Evolutionary conservation across 129 eudicot species (phyloP).

Genomic region (Escallonia rubra): DNA sequence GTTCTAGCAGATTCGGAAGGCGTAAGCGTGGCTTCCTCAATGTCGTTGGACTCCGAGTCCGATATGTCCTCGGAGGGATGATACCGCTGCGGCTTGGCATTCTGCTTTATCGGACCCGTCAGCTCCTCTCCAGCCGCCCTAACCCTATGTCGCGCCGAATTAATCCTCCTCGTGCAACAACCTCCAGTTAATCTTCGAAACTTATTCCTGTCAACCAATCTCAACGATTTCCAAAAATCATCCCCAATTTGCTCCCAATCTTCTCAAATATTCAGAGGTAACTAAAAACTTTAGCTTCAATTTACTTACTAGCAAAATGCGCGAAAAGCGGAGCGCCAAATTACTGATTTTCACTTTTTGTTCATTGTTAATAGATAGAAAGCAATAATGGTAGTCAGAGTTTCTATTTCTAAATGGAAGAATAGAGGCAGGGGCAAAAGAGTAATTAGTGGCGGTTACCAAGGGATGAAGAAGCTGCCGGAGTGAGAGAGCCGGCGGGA

Average conservation of each 20-base stretch:
- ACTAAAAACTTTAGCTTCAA: not conserved
- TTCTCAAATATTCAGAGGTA: not conserved
- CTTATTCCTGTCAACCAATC: constrained; percentile 42
- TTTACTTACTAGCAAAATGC: constrained; percentile 7
- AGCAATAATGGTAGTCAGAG: too few species aligned
- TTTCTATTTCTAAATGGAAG: too few species aligned
- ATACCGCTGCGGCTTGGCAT: constrained; percentile 69
- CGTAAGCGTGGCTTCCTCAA: constrained; percentile 61
- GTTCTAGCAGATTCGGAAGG: constrained; percentile 87
- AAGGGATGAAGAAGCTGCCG: constrained; percentile 36
- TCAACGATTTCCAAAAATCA: constrained; percentile 8
- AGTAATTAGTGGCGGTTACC: constrained; percentile 24
- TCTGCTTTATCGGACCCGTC: constrained; percentile 64
- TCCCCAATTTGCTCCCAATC: not conserved
- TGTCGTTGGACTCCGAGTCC: constrained; percentile 49
- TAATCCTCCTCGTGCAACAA: constrained; percentile 29
- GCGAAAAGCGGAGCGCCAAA: not conserved
- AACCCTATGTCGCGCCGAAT: constrained; percentile 28
- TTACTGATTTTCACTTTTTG: not conserved
- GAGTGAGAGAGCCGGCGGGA: constrained; percentile 43
- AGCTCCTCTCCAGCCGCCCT: constrained; percentile 53
- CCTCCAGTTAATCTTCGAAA: constrained; percentile 16
- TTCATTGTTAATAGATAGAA: not conserved
- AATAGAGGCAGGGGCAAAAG: not conserved
- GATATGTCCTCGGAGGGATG: constrained; percentile 91